Conservation (phyloP, 768 basidiomycete species). For the Pulveroboletus sp. region DNA sequence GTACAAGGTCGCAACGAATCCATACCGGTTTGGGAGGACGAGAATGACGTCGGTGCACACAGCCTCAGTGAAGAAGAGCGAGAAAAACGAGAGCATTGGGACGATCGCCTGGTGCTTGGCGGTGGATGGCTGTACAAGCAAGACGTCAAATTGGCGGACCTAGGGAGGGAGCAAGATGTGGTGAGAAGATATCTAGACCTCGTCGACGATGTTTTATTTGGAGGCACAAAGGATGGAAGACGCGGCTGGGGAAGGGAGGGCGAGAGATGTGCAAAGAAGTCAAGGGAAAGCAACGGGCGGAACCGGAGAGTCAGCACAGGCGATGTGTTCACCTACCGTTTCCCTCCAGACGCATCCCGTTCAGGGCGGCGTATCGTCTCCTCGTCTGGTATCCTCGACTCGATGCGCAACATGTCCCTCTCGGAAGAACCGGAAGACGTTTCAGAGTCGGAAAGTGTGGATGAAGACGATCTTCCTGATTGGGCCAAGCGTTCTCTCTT, state of each 20-base stretch:
- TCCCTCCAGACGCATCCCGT: constrained; percentile 17
- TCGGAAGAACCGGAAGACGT: constrained; percentile 58
- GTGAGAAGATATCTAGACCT: constrained; percentile 64
- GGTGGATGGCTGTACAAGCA: constrained; percentile 81
- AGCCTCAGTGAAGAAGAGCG: constrained; percentile 45
- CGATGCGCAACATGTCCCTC: constrained; percentile 46
- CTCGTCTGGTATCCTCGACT: constrained; percentile 49
- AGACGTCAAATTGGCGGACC: constrained; percentile 50
- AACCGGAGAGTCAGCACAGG: constrained; percentile 30
- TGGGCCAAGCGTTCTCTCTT: constrained; percentile 71
- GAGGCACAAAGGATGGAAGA: constrained; percentile 46
- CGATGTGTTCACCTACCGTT: constrained; percentile 25
- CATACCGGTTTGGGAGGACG: constrained; percentile 82
- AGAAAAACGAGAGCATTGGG: constrained; percentile 72
- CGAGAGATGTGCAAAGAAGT: constrained; percentile 44
- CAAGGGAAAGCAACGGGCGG: constrained; percentile 38
- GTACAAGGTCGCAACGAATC: constrained; percentile 61
- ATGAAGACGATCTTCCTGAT: constrained; percentile 68
- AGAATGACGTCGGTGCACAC: constrained; percentile 42
- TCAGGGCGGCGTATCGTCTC: constrained; percentile 52
- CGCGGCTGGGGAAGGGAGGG: constrained; percentile 47
- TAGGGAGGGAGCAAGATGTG: constrained; percentile 54
- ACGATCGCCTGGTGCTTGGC: constrained; percentile 73
- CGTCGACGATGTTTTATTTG: constrained; percentile 79
- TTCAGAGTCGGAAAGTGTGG: constrained; percentile 42